Evolutionary conservation across 2,329 filamentous ascomycete genomes (phyloP), one percentile per base, ranked within the genome.

Genomic region (Teratosphaeria gauchensis): DNA sequence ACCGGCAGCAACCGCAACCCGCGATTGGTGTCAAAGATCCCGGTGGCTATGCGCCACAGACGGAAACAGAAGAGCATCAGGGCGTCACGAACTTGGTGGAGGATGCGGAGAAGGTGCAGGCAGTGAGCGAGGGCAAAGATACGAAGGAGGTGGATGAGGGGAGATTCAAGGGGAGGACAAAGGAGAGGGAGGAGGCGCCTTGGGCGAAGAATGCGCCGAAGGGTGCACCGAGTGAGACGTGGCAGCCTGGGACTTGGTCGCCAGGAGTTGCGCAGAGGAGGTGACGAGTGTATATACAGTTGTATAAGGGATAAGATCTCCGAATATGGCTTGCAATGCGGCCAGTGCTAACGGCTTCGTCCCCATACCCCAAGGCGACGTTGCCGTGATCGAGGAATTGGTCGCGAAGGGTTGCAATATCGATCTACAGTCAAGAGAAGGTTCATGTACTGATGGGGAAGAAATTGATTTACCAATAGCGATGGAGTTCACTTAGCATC

Each of bases 191-290:
- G 59, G 57, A 65, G 64, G 75, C 65, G 66, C 76, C 76, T 1
- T 78, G 75, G 75, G 62, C 62, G 48, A 73, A 75, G 52, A 64
- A 72, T 51, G 62, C 69, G 24, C 63, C 67, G 8, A 72, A 52
- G 30, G 70, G 72, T 9, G 73, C 70, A 31, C 72, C 74, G 11
- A 70, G 76, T 24, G 74, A 79, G 57, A 75, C 75, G 7, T 79
- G 75, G 75, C 76, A 80, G 67, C 78, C 78, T 1, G 66, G 74
- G 58, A 66, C 67, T 11, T 80, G 78, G 78, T 72, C 72, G 19
- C 78, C 77, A 32, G 71, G 69, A 14, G 71, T 72, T 19, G 69
- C 71, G 53, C 69, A 67, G 58, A 71, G 72, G 60, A 48, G 59
- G 31, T 60, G 57, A 54, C 32, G 19, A 48, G 51, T 14, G 31